These are phyloP conservation scores for Lobosporangium transversale DNA, from an alignment of 192 early-diverging fungal genomes.

Conservation along the genomic window DNA sequence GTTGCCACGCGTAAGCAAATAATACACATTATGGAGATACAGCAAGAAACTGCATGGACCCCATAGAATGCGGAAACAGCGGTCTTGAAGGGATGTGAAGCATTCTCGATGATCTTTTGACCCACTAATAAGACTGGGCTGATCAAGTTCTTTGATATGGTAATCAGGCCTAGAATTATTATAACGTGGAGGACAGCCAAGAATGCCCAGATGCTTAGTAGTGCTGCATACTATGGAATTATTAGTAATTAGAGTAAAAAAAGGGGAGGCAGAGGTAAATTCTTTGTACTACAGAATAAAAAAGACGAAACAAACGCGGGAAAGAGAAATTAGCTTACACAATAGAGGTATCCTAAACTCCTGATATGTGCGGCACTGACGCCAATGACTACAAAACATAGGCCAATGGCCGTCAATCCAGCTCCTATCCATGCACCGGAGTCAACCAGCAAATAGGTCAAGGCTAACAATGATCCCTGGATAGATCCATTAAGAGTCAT, in stretches of 20 bases:
- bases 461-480: conserved; percentile 19
- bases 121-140: conserved; percentile 24
- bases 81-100: not conserved
- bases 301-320: conserved; percentile 3
- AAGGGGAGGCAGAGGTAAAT: not conserved
- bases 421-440: conserved; percentile 37
- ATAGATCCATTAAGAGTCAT: too few species aligned
- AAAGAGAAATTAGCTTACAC: conserved; percentile 14
- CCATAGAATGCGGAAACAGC: conserved; percentile 12
- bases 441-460: conserved; percentile 32
- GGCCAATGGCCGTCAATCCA: conserved; percentile 17
- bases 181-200: conserved; percentile 29
- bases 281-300: not conserved
- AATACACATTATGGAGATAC: conserved; percentile 18
- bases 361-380: conserved; percentile 38
- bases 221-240: conserved; percentile 25
- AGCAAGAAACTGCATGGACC: conserved; percentile 19
- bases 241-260: not conserved
- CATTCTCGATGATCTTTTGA: conserved; percentile 15
- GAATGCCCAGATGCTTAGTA: conserved; percentile 25
- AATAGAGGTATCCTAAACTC: conserved; percentile 42
- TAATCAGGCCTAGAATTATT: conserved; percentile 14
- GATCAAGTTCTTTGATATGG: conserved; percentile 12
- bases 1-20: conserved; percentile 8
- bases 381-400: conserved; percentile 30